A percentile compares a stretch with the other conserved stretches of the same genome.
Evolutionary conservation across 305 asterid genomes (phyloP).

Genomic region (Fraxinus nigra): DNA sequence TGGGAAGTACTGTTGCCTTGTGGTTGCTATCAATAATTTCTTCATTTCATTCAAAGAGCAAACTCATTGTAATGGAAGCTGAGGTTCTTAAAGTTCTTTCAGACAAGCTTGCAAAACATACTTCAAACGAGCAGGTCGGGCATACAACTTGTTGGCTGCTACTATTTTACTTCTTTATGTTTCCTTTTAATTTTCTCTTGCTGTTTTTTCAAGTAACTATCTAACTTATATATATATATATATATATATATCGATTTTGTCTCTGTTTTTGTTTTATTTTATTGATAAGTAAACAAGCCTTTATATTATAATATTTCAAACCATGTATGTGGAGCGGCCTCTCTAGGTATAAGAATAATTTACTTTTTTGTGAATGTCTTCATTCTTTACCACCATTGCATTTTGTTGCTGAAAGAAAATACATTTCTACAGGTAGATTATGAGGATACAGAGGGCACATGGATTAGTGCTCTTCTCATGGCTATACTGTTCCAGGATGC

Average conservation of each 20-base stretch:
- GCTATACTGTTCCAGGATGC: constrained; percentile 75
- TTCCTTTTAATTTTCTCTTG: constrained; percentile 10
- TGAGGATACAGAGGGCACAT: constrained; percentile 72
- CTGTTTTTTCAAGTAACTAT: constrained; percentile 12
- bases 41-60: constrained; percentile 52
- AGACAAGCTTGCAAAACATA: constrained; percentile 55
- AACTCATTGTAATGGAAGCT: constrained; percentile 61
- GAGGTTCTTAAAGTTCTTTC: constrained; percentile 68
- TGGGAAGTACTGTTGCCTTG: constrained; percentile 70
- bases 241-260: neutral
- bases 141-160: constrained; percentile 17
- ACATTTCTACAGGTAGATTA: constrained; percentile 58
- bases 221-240: neutral
- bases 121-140: constrained; percentile 53
- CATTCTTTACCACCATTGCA: neutral
- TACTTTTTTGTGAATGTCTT: neutral
- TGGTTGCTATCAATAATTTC: constrained; percentile 76
- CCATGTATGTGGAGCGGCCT: neutral
- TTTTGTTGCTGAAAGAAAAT: constrained; percentile 27
- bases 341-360: constrained; percentile 7
- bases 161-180: neutral
- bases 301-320: neutral
- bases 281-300: neutral
- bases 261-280: neutral
- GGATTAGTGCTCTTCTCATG: constrained; percentile 76